Evolutionary conservation across 805 yeast genomes (phyloP).

Genomic region (Yarrowia phangngaensis): DNA sequence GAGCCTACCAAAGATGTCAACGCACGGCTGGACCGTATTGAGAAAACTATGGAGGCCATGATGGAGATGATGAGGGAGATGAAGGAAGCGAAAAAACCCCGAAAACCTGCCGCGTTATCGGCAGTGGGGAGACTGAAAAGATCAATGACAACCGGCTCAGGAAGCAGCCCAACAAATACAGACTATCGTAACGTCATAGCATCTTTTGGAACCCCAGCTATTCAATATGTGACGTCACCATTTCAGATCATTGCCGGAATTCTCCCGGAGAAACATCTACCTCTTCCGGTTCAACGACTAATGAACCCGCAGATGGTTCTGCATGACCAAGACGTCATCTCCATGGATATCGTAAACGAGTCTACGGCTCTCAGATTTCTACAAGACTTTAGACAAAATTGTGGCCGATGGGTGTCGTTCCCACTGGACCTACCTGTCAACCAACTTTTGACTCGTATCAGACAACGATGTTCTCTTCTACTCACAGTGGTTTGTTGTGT

Average conservation of each 20-base stretch:
- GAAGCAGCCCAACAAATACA: constrained; percentile 3
- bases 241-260: constrained; percentile 43
- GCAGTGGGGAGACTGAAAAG: constrained; percentile 4
- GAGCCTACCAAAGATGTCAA: constrained; percentile 29
- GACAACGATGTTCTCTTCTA: constrained; percentile 54
- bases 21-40: constrained; percentile 34
- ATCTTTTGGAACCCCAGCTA: constrained; percentile 42
- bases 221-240: constrained; percentile 46
- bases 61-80: constrained; percentile 21
- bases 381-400: constrained; percentile 58
- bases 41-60: constrained; percentile 26
- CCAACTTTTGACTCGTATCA: constrained; percentile 48
- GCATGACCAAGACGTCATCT: constrained; percentile 48
- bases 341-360: constrained; percentile 48
- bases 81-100: constrained; percentile 24
- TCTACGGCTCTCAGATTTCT: constrained; percentile 51
- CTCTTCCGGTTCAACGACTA: constrained; percentile 42
- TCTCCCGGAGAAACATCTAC: constrained; percentile 37
- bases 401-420: constrained; percentile 74
- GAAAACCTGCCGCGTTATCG: no score
- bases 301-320: constrained; percentile 36
- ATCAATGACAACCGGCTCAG: not conserved
- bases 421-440: constrained; percentile 52
- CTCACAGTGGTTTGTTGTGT: constrained; percentile 63
- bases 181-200: constrained; percentile 25